These are phyloP conservation scores for Dipteronia dyeriana DNA, from an alignment of 345 rosid species.

Conservation along the genomic window DNA sequence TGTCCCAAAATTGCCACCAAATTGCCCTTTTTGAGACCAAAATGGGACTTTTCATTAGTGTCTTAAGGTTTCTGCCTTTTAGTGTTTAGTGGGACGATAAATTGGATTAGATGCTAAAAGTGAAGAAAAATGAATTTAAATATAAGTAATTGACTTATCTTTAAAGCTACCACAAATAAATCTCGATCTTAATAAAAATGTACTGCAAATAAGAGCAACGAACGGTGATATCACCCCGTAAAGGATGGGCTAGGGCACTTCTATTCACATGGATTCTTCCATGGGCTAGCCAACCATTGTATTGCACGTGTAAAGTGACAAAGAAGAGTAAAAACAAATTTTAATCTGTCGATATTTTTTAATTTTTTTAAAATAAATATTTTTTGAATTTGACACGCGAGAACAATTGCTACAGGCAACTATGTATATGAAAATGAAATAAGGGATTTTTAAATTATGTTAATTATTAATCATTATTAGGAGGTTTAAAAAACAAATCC, in stretches of 20 bases:
- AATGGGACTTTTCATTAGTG: neutral
- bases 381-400: no score
- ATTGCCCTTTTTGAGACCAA: slow-evolving; percentile 12
- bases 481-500: no score
- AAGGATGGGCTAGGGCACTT: neutral
- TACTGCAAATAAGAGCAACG: neutral
- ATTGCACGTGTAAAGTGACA: slow-evolving; percentile 1
- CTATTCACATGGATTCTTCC: neutral
- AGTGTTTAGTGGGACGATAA: neutral
- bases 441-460: no score
- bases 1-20: slow-evolving; percentile 30
- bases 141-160: neutral
- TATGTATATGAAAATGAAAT: no score
- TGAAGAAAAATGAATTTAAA: neutral
- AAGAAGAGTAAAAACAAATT: neutral
- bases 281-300: neutral
- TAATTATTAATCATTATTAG: no score
- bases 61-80: neutral
- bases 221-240: neutral
- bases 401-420: no score
- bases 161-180: neutral
- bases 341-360: no score
- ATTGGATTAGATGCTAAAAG: neutral
- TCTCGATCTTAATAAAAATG: neutral
- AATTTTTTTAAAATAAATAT: no score